A percentile compares a stretch with the other conserved stretches of the same genome.
Conservation (phyloP, 768 basidiomycete genomes). For the Coprinellus micaceus region DNA sequence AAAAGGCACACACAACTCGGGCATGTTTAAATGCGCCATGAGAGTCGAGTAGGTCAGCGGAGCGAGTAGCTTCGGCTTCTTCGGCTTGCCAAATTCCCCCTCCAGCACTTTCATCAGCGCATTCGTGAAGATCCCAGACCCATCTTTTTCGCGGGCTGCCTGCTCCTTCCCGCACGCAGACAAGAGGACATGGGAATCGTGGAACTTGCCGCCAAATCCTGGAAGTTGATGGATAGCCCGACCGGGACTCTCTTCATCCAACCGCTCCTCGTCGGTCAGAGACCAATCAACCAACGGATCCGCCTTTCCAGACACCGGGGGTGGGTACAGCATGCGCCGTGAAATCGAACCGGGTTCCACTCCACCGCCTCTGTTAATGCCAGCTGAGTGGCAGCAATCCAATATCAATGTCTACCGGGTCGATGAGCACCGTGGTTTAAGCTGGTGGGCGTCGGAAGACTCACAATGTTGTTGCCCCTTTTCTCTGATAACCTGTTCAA, state of each 20-base stretch:
- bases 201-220: conserved; percentile 23
- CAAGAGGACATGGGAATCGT: conserved; percentile 38
- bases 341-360: conserved; percentile 11
- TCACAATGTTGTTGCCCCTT: conserved; percentile 43
- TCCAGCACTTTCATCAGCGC: conserved; percentile 16
- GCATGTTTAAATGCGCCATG: conserved; percentile 29
- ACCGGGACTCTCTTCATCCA: not conserved
- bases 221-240: conserved; percentile 13
- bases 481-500: conserved; percentile 33
- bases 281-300: conserved; percentile 17
- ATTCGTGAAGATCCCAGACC: conserved; percentile 30
- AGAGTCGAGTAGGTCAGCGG: conserved; percentile 29
- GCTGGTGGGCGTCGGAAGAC: conserved; percentile 7
- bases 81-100: conserved; percentile 21
- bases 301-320: conserved; percentile 19
- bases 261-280: too few relatives aligned
- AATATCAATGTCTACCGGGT: conserved; percentile 39
- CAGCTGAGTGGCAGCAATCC: conserved; percentile 44
- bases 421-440: not conserved
- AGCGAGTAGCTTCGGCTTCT: conserved; percentile 16
- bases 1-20: conserved; percentile 24
- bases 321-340: conserved; percentile 25
- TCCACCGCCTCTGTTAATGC: conserved; percentile 24
- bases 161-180: conserved; percentile 39
- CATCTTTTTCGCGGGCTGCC: conserved; percentile 27